phyloP scores from a whole-genome alignment of 1,284 basidiomycete species.

The Clitocybe nebularis region DNA sequence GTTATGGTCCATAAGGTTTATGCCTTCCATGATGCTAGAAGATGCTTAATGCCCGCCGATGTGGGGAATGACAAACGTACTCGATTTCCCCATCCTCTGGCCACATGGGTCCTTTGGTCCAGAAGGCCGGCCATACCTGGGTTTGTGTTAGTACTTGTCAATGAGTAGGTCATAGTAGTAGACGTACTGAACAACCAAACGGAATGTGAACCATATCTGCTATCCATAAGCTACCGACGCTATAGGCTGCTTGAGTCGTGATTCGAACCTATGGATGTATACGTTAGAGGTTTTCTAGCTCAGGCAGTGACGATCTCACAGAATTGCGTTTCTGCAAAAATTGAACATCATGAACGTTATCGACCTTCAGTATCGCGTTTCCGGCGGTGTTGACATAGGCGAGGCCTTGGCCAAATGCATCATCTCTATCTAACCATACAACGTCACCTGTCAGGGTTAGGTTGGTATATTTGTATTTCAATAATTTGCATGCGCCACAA shows the following conservation, averaged over 20 bases:
- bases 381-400: slow-evolving; percentile 51
- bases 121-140: slow-evolving; percentile 54
- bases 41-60: neutral
- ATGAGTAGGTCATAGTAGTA: neutral
- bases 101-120: slow-evolving; percentile 53
- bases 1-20: slow-evolving; percentile 46
- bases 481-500: neutral
- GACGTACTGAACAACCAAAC: slow-evolving; percentile 45
- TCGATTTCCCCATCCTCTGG: slow-evolving; percentile 56
- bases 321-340: slow-evolving; percentile 55
- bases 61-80: slow-evolving; percentile 17
- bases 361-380: slow-evolving; percentile 57
- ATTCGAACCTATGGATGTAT: slow-evolving; percentile 41
- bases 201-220: slow-evolving; percentile 61
- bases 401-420: slow-evolving; percentile 44
- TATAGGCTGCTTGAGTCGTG: slow-evolving; percentile 43
- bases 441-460: slow-evolving; percentile 41
- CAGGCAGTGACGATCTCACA: slow-evolving; percentile 29
- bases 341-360: slow-evolving; percentile 49
- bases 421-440: slow-evolving; percentile 40
- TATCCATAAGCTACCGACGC: slow-evolving; percentile 54
- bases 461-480: neutral
- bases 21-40: slow-evolving; percentile 44
- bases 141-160: neutral
- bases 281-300: neutral